These are phyloP conservation scores for Claviceps sp. DNA, from an alignment of 2,329 filamentous ascomycete genomes.

Conservation along the genomic window DNA sequence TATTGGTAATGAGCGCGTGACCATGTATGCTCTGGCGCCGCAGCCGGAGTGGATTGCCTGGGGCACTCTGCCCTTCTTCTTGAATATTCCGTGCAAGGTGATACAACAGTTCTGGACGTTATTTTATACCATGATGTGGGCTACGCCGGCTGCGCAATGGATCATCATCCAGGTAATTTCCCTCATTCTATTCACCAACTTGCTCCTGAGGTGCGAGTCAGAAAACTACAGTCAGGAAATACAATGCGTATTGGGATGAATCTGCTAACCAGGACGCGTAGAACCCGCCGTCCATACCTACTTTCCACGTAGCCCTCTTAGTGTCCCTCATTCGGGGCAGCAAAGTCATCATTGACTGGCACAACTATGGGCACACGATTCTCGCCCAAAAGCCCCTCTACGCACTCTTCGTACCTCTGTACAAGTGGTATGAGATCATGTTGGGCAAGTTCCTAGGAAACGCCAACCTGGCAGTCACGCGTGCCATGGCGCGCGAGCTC, in stretches of 20 bases:
- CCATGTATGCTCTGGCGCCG: slow-evolving; percentile 54
- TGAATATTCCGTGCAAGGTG: slow-evolving; percentile 74
- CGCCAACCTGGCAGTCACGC: slow-evolving; percentile 75
- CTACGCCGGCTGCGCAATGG: slow-evolving; percentile 63
- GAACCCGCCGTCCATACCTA: slow-evolving; percentile 92
- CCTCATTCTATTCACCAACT: background rate
- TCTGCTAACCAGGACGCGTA: slow-evolving; percentile 22
- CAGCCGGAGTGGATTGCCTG: slow-evolving; percentile 55
- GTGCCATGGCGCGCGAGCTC: slow-evolving; percentile 73
- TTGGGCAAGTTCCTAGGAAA: slow-evolving; percentile 55
- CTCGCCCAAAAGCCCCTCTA: slow-evolving; percentile 48
- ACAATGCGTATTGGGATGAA: too few relatives aligned
- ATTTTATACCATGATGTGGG: slow-evolving; percentile 59
- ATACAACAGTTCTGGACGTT: slow-evolving; percentile 67
- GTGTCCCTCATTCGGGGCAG: slow-evolving; percentile 68
- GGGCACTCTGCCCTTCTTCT: slow-evolving; percentile 59
- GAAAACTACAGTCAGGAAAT: too few relatives aligned
- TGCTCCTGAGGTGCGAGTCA: too few relatives aligned
- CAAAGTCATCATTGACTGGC: slow-evolving; percentile 85
- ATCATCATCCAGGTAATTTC: slow-evolving; percentile 61
- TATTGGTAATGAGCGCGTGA: slow-evolving; percentile 51
- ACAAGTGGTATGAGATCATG: slow-evolving; percentile 62
- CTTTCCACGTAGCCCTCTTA: slow-evolving; percentile 60
- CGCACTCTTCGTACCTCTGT: slow-evolving; percentile 66
- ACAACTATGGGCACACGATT: slow-evolving; percentile 97